These are phyloP conservation scores for Komagataella ulmi DNA, from an alignment of 805 yeast species.

Conservation along the genomic window DNA sequence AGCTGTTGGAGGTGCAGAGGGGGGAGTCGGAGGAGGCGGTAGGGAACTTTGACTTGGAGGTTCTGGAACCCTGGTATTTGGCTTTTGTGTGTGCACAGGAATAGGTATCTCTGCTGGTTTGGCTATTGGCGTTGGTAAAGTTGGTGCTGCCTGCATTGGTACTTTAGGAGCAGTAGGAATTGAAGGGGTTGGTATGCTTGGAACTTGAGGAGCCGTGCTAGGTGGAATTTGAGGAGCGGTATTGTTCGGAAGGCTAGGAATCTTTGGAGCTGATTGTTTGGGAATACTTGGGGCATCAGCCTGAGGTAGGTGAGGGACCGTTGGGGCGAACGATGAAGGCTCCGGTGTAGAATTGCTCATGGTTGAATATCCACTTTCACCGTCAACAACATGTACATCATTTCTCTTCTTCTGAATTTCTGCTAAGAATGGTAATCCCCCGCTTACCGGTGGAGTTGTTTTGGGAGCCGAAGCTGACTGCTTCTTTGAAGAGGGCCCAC, in stretches of 20 bases:
- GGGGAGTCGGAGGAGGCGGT: slow-evolving; percentile 9
- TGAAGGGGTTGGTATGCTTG: slow-evolving; percentile 16
- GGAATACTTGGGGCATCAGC: background rate
- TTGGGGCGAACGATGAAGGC: background rate
- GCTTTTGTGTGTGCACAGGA: slow-evolving; percentile 1
- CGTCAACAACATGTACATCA: slow-evolving; percentile 22
- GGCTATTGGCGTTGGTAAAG: slow-evolving; percentile 5
- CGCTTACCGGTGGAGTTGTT: slow-evolving; percentile 15
- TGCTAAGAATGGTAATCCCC: slow-evolving; percentile 34
- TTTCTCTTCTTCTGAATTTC: slow-evolving; percentile 36
- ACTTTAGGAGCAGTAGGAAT: slow-evolving; percentile 12
- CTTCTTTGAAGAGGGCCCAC: slow-evolving; percentile 12
- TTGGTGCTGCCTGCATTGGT: slow-evolving; percentile 6
- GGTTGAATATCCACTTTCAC: slow-evolving; percentile 6
- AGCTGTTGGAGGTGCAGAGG: slow-evolving; percentile 10
- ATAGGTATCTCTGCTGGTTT: slow-evolving; percentile 4
- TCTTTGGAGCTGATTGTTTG: background rate
- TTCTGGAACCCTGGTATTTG: slow-evolving; percentile 2
- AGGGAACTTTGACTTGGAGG: slow-evolving; percentile 9
- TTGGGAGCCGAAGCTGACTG: slow-evolving; percentile 11
- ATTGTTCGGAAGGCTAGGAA: slow-evolving; percentile 1
- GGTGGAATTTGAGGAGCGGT: slow-evolving; percentile 4
- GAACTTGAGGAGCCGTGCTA: slow-evolving; percentile 5
- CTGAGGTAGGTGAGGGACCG: background rate
- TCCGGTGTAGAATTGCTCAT: slow-evolving; percentile 8